These are phyloP conservation scores for Yamadazyma sp. DNA, from an alignment of 1,139 yeast genomes.

Conservation along the genomic window DNA sequence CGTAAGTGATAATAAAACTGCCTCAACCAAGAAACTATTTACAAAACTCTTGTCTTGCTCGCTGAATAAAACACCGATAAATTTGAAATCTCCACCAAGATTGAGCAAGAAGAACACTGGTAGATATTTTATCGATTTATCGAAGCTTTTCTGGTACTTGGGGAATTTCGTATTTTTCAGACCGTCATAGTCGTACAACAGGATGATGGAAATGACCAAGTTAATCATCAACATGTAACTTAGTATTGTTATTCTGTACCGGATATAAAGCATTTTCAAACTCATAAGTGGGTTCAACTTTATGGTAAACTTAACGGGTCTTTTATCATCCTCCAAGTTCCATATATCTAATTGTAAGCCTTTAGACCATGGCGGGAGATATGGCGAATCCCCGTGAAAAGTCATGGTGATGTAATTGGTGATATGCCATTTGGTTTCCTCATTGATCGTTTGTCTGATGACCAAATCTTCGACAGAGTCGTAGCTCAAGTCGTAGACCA, in stretches of 20 bases:
- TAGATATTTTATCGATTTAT: slow-evolving; percentile 6
- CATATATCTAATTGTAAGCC: slow-evolving; percentile 46
- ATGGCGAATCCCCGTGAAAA: slow-evolving; percentile 79
- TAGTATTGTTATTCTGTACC: slow-evolving; percentile 64
- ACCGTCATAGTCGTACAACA: slow-evolving; percentile 19
- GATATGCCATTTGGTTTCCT: slow-evolving; percentile 78
- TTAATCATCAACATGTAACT: slow-evolving; percentile 56
- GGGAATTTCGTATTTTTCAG: slow-evolving; percentile 9
- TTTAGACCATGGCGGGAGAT: slow-evolving; percentile 47
- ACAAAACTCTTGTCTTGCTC: slow-evolving; percentile 3
- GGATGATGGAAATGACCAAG: slow-evolving; percentile 45
- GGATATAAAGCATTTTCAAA: slow-evolving; percentile 54
- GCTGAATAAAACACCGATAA: slow-evolving; percentile 1
- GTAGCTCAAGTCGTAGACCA: slow-evolving; percentile 30
- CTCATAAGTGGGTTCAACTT: slow-evolving; percentile 44
- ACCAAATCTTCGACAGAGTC: slow-evolving; percentile 44
- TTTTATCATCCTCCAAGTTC: slow-evolving; percentile 24
- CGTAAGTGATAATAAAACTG: slow-evolving; percentile 11
- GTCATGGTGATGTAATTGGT: slow-evolving; percentile 33
- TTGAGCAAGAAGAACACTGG: slow-evolving; percentile 3
- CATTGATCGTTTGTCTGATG: slow-evolving; percentile 64
- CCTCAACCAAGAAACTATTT: slow-evolving; percentile 5
- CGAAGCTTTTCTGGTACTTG: slow-evolving; percentile 8
- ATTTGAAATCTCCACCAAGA: neutral
- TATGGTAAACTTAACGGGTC: slow-evolving; percentile 26